Percentiles rank a stretch among this genome's conserved stretches.
Evolutionary conservation across 1,284 basidiomycete genomes (phyloP).

Genomic region (Ganoderma boninense): DNA sequence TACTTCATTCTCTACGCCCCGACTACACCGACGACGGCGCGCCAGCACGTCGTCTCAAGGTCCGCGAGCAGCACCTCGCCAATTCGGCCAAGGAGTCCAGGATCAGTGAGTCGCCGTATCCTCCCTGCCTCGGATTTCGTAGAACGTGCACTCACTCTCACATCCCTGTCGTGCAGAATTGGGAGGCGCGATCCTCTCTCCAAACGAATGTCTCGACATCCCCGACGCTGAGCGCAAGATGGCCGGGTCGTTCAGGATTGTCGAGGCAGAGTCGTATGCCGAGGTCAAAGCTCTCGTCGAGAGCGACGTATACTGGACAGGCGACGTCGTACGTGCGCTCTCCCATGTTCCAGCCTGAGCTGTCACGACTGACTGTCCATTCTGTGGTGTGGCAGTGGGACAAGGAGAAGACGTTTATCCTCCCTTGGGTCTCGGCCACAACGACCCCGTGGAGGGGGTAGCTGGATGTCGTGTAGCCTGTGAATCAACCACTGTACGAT

Average conservation of each 20-base stretch:
- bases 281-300: slow-evolving; percentile 37
- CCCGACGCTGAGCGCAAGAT: slow-evolving; percentile 37
- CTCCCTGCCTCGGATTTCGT: neutral
- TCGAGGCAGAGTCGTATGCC: slow-evolving; percentile 39
- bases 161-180: slow-evolving; percentile 29
- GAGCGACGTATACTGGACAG: slow-evolving; percentile 37
- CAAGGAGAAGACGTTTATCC: slow-evolving; percentile 36
- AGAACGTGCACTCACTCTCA: neutral
- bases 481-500: neutral
- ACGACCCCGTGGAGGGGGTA: neutral
- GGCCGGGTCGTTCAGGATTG: slow-evolving; percentile 39
- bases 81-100: slow-evolving; percentile 30
- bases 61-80: slow-evolving; percentile 41
- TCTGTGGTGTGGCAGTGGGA: slow-evolving; percentile 29
- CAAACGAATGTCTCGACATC: slow-evolving; percentile 35
- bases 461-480: neutral
- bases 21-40: slow-evolving; percentile 44
- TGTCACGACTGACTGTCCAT: neutral
- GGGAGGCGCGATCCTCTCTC: slow-evolving; percentile 40
- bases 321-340: slow-evolving; percentile 34
- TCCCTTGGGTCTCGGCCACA: slow-evolving; percentile 30
- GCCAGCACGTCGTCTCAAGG: slow-evolving; percentile 38
- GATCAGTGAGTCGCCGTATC: slow-evolving; percentile 33
- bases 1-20: slow-evolving; percentile 46
- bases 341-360: neutral